Percentiles rank a stretch among this genome's conserved stretches.
Conservation (phyloP, 352 stramenopile species). For the Salisapilia sapeloensis region DNA sequence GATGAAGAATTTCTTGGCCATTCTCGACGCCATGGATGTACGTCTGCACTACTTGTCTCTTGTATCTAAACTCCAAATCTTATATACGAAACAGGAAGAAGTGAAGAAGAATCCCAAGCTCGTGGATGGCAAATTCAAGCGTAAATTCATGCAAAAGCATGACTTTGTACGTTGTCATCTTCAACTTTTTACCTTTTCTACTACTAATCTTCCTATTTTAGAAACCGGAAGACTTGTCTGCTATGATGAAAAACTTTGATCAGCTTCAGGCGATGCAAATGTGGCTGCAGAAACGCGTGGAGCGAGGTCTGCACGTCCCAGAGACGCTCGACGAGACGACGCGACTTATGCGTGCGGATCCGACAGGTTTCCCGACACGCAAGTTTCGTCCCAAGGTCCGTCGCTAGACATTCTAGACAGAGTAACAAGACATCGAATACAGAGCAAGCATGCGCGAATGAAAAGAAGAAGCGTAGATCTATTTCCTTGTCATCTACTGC, state of each 20-base stretch:
- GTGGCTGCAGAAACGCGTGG: slow-evolving; percentile 70
- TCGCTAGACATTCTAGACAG: too few relatives aligned
- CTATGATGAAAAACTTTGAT: slow-evolving; percentile 74
- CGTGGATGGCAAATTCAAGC: slow-evolving; percentile 75
- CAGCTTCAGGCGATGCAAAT: slow-evolving; percentile 52
- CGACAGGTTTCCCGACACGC: slow-evolving; percentile 70
- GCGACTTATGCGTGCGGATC: slow-evolving; percentile 61
- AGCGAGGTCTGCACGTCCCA: slow-evolving; percentile 51
- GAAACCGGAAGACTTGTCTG: too few relatives aligned
- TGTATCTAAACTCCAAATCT: too few relatives aligned
- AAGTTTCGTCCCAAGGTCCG: too few relatives aligned
- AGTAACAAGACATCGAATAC: too few relatives aligned
- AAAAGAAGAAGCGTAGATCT: too few relatives aligned
- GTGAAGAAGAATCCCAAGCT: slow-evolving; percentile 50
- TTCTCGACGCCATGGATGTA: slow-evolving; percentile 63
- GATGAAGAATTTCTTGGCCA: slow-evolving; percentile 66
- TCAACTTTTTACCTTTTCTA: too few relatives aligned
- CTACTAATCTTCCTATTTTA: too few relatives aligned
- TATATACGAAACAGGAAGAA: too few relatives aligned
- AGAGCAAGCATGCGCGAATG: too few relatives aligned
- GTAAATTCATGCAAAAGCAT: slow-evolving; percentile 63
- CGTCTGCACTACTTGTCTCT: background rate
- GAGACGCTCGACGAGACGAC: slow-evolving; percentile 65
- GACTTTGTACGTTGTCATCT: slow-evolving; percentile 48
- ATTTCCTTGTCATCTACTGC: too few relatives aligned